A percentile compares a stretch with the other conserved stretches of the same genome.
phyloP scores from a whole-genome alignment of 176 grass and related monocot genomes.

The Carex cristatella region DNA sequence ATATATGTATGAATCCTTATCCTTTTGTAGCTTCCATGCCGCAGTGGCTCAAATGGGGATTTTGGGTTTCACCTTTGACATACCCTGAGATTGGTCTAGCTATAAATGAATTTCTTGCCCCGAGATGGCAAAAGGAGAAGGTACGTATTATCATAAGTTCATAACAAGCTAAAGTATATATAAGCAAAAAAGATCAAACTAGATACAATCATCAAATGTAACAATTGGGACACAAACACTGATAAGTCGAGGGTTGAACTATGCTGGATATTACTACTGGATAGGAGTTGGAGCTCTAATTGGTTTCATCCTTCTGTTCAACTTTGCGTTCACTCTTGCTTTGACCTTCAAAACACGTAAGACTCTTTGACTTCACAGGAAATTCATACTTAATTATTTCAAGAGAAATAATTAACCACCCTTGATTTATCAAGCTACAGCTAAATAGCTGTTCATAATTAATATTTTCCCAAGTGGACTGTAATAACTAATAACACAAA shows the following conservation, averaged over 20 bases:
- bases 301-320: conserved; percentile 51
- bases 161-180: not conserved
- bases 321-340: conserved; percentile 43
- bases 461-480: not conserved
- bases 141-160: conserved; percentile 33
- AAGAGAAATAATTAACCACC: not conserved
- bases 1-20: too few relatives aligned
- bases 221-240: conserved; percentile 50
- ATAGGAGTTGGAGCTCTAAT: conserved; percentile 62
- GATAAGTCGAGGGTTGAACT: conserved; percentile 57
- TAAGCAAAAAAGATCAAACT: not conserved
- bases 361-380: not conserved
- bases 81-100: conserved; percentile 68
- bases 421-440: not conserved
- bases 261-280: conserved; percentile 61
- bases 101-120: conserved; percentile 72
- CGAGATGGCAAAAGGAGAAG: conserved; percentile 88
- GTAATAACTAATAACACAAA: not conserved
- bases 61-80: conserved; percentile 77
- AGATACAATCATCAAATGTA: conserved; percentile 33
- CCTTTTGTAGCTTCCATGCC: conserved; percentile 50
- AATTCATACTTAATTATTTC: not conserved
- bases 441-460: not conserved
- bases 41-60: conserved; percentile 82
- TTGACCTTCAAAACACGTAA: conserved; percentile 66